Percentiles rank a stretch among this genome's conserved stretches.
Conservation (phyloP, 805 yeast genomes). For the Saccharomycopsis javanensis region DNA sequence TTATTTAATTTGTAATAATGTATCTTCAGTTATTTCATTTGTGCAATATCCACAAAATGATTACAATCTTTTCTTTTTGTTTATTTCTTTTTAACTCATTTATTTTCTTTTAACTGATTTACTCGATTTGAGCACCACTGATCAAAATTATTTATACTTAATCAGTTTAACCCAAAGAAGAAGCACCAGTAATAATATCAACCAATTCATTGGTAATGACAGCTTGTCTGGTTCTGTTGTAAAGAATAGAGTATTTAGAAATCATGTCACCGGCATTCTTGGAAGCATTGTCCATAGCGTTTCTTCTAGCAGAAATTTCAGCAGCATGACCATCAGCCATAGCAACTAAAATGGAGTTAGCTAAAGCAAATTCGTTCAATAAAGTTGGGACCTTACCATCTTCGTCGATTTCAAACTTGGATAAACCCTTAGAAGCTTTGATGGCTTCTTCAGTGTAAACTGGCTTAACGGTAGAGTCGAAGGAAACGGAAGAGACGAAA, state of each 20-base stretch:
- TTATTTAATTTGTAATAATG: not conserved
- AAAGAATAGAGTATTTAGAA: slow-evolving; percentile 87
- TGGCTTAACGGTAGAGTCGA: slow-evolving; percentile 68
- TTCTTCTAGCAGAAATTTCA: slow-evolving; percentile 97
- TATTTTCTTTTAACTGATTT: not conserved
- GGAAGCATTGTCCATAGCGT: slow-evolving; percentile 99
- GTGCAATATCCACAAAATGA: no score
- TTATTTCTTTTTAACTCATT: not conserved
- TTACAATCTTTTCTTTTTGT: not conserved
- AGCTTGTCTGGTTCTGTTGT: slow-evolving; percentile 99
- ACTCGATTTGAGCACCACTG: no score
- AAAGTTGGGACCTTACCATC: slow-evolving; percentile 59
- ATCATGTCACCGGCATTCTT: slow-evolving; percentile 99
- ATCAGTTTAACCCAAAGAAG: slow-evolving; percentile 71
- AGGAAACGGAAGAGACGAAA: slow-evolving; percentile 80
- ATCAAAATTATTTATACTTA: no score
- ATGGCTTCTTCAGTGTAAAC: slow-evolving; percentile 63
- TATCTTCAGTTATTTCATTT: not conserved
- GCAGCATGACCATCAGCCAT: slow-evolving; percentile 98
- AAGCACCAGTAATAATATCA: slow-evolving; percentile 99
- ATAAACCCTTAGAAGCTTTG: slow-evolving; percentile 75
- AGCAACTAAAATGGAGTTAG: slow-evolving; percentile 83
- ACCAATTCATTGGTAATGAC: slow-evolving; percentile 99
- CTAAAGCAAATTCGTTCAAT: slow-evolving; percentile 76
- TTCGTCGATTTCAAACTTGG: slow-evolving; percentile 72